Evolutionary conservation across 371 early-diverging fungal genomes (phyloP), one percentile per base, ranked within the genome.

Genomic region (Funneliformis caledonium): DNA sequence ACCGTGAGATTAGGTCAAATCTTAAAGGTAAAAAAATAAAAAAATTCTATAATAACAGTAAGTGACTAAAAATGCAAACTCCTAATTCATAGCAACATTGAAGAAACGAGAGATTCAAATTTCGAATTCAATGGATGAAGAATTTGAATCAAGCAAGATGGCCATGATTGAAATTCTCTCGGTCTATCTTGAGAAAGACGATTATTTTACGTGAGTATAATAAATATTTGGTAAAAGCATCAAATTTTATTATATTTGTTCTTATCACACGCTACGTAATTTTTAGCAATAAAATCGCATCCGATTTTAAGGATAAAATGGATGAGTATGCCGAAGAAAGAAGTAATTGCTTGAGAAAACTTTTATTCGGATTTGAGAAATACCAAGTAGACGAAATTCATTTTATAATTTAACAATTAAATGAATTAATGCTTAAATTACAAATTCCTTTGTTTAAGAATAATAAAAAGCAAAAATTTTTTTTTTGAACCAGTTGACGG

Each of bases 21-120:
- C 26, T 26, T 26, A 26, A 0, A 26, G 26, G 26, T 26, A 26
- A 26, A 26, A 26, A 26, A 26, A 26, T 26, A 26, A 26, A 26
- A 26, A 26, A 26, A 26, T 26, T 26, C 26, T 26, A 26, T 26
- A 26, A 26, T 26, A 26, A 26, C 26, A 26, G 26, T 26, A 26
- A 26, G 26, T 26, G 26, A 26, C 26, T 26, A 26, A 26, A 26
- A 26, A 26, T 26, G 26, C 26, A 26, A 26, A 26, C 26, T 26
- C 26, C 26, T 0, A 26, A 45, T 62, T n/a, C 26, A n/a, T 50
- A 78, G 78, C 48, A 65, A 31, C 31, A 31, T 12, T 78, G 3
- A 78, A 78, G 33, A 78, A 78, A 67, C 78, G 78, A 4, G 78
- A 78, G 50, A 48, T n/a, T 67, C 67, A 78, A 64, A 67, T 65